These are phyloP conservation scores for Phytophthora rubi DNA, from an alignment of 352 stramenopile genomes.

Conservation along the genomic window DNA sequence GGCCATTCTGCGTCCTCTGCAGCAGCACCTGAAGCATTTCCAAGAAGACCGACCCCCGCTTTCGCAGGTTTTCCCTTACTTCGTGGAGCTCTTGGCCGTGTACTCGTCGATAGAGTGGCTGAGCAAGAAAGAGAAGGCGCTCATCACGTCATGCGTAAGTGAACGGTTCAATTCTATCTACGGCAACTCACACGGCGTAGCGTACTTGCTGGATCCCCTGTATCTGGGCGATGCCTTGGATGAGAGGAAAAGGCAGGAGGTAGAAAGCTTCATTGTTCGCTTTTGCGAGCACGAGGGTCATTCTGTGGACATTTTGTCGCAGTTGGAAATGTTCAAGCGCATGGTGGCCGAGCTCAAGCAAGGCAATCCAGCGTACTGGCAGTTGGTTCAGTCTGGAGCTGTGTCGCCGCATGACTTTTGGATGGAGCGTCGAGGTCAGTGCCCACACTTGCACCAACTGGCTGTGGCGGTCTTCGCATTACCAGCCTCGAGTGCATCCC, in stretches of 20 bases:
- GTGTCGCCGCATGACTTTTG: conserved; percentile 66
- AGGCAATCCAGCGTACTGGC: conserved; percentile 63
- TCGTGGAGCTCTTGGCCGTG: conserved; percentile 51
- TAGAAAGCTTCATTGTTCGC: conserved; percentile 53
- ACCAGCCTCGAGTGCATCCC: conserved; percentile 49
- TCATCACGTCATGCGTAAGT: conserved; percentile 67
- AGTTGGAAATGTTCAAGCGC: conserved; percentile 56
- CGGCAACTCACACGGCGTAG: conserved; percentile 61
- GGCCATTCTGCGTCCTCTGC: conserved; percentile 59
- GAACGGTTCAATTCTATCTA: conserved; percentile 76
- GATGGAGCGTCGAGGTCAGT: conserved; percentile 56
- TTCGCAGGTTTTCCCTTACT: conserved; percentile 63
- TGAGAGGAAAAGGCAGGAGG: conserved; percentile 47
- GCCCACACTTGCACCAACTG: conserved; percentile 65
- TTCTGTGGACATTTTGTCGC: conserved; percentile 48
- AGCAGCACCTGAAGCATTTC: conserved; percentile 59
- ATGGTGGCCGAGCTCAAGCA: conserved; percentile 62
- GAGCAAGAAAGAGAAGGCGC: conserved; percentile 78
- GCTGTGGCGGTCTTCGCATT: conserved; percentile 63
- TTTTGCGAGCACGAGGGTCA: conserved; percentile 49
- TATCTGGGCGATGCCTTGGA: conserved; percentile 60
- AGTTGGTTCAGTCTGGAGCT: conserved; percentile 51
- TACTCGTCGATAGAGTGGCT: conserved; percentile 67
- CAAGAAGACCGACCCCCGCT: conserved; percentile 48
- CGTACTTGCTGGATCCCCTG: conserved; percentile 65